Evolutionary conservation across 305 asterid genomes (phyloP).

Genomic region (Fraxinus angustifolia): DNA sequence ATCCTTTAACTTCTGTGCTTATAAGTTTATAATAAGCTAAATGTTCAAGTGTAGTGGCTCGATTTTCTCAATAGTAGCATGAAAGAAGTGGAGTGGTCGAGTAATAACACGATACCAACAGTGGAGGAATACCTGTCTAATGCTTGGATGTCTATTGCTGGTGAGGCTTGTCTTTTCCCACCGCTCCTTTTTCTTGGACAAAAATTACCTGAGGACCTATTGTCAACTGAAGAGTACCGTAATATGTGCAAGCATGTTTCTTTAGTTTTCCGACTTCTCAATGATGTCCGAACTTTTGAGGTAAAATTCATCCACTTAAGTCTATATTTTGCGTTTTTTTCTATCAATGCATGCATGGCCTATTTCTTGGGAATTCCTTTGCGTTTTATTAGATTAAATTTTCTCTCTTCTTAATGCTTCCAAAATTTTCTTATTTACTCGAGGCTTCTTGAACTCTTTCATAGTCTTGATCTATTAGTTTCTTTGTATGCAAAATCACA

Average conservation of each 20-base stretch:
- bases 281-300: constrained; percentile 40
- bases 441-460: too few relatives aligned
- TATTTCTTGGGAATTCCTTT: too few relatives aligned
- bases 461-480: too few relatives aligned
- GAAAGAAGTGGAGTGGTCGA: constrained; percentile 34
- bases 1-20: background rate
- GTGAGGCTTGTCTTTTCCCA: constrained; percentile 25
- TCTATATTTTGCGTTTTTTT: background rate
- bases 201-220: constrained; percentile 26
- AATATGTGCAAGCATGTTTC: constrained; percentile 28
- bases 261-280: constrained; percentile 32
- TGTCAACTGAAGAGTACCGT: constrained; percentile 29
- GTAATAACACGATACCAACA: constrained; percentile 20
- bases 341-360: background rate
- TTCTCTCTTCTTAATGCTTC: too few relatives aligned
- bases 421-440: too few relatives aligned
- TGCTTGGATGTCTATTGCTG: constrained; percentile 27
- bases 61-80: constrained; percentile 29
- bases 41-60: constrained; percentile 34
- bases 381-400: too few relatives aligned
- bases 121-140: constrained; percentile 39
- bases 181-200: constrained; percentile 32
- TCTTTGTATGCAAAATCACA: too few relatives aligned
- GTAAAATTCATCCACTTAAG: constrained; percentile 17
- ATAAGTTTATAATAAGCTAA: background rate